A percentile compares a stretch with the other conserved stretches of the same genome.
These are phyloP conservation scores for Liriodendron chinense DNA, from an alignment of 164 flowering plant genomes.

Conservation along the genomic window DNA sequence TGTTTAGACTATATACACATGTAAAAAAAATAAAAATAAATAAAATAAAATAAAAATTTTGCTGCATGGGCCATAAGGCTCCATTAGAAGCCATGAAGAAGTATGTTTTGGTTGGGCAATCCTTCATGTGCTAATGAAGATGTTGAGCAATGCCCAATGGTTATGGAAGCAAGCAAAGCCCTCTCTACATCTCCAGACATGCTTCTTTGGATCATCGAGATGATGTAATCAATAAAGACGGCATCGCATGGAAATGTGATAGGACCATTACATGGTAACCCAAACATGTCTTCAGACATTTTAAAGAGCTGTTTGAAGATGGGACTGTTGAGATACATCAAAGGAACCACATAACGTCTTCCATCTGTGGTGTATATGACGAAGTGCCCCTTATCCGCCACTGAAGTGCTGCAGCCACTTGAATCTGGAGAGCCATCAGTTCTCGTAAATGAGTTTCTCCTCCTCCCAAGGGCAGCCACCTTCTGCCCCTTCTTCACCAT, in stretches of 20 bases:
- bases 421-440: no score
- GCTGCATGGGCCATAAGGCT: no score
- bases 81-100: not conserved
- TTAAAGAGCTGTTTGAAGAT: slow-evolving; percentile 16
- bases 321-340: slow-evolving; percentile 1
- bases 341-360: slow-evolving; percentile 7
- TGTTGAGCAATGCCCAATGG: not conserved
- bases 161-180: not conserved
- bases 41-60: no score
- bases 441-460: no score
- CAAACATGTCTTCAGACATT: slow-evolving; percentile 16
- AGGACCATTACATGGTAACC: slow-evolving; percentile 1
- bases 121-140: not conserved
- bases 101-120: not conserved
- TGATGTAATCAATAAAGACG: slow-evolving; percentile 7
- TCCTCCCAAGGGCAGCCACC: no score
- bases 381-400: not conserved
- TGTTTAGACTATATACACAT: no score
- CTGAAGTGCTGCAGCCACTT: not conserved
- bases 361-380: slow-evolving; percentile 5
- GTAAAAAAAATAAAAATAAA: no score
- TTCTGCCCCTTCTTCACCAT: no score
- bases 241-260: slow-evolving; percentile 17
- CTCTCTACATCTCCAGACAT: not conserved
- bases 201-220: not conserved